These are phyloP conservation scores for Blastocystis sp. DNA, from an alignment of 352 stramenopile genomes.

Conservation along the genomic window DNA sequence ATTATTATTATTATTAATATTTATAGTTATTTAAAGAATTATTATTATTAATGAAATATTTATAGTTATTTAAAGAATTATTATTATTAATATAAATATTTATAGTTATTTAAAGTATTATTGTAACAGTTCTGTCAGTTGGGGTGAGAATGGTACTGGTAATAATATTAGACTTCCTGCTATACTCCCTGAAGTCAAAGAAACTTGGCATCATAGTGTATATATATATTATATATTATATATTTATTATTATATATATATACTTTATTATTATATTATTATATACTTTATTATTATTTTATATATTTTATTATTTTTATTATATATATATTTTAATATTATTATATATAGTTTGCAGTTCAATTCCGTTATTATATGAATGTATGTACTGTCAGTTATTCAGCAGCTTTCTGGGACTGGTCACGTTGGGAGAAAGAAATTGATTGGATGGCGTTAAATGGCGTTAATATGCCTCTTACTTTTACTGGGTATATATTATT, in stretches of 20 bases:
- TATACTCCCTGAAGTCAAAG: conserved; percentile 8
- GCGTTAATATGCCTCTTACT: conserved; percentile 67
- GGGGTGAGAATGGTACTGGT: conserved; percentile 12
- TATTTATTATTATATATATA: too few species aligned
- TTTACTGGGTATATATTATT: conserved; percentile 56
- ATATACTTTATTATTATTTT: too few species aligned
- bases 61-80: too few species aligned
- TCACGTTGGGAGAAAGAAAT: conserved; percentile 65
- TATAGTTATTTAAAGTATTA: conserved; percentile 36
- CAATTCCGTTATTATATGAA: conserved; percentile 71
- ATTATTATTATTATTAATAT: too few species aligned
- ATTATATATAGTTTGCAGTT: too few species aligned
- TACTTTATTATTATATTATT: too few species aligned
- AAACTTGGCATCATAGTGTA: conserved; percentile 14
- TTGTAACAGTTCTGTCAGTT: conserved; percentile 4
- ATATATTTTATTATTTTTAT: too few species aligned
- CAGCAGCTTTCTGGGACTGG: conserved; percentile 62
- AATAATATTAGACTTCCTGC: background rate
- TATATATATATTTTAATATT: too few species aligned
- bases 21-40: too few species aligned
- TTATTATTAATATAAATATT: too few species aligned
- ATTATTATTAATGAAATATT: too few species aligned
- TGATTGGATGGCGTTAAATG: conserved; percentile 72
- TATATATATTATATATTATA: too few species aligned
- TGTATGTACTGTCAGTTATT: conserved; percentile 70